Evolutionary conservation across 345 rosid genomes (phyloP).

Genomic region (Syzygium jambos): DNA sequence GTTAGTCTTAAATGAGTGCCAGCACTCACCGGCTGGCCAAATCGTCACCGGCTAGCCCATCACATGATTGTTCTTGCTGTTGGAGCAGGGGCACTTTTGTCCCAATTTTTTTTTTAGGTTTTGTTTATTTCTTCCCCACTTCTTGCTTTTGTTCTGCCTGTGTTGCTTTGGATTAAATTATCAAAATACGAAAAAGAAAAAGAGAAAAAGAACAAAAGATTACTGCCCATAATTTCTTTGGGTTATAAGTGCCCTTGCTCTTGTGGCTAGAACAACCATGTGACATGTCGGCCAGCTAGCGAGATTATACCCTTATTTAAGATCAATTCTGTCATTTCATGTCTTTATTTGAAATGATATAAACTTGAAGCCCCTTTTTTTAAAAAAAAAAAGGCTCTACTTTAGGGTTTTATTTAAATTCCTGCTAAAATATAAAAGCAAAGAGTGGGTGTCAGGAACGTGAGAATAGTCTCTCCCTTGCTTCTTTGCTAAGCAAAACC

Average conservation of each 20-base stretch:
- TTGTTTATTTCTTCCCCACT: no score
- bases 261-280: neutral
- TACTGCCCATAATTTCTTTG: neutral
- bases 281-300: accelerated
- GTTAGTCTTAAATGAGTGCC: no score
- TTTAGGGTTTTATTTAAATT: neutral
- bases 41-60: no score
- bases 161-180: no score
- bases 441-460: neutral
- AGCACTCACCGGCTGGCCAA: neutral
- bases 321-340: neutral
- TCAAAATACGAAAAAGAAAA: no score
- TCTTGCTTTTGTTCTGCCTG: no score
- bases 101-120: neutral
- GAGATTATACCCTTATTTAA: neutral
- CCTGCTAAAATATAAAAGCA: neutral
- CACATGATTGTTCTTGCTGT: neutral
- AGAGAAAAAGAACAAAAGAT: no score
- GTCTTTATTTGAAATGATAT: neutral
- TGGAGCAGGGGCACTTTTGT: neutral
- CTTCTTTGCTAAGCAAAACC: neutral
- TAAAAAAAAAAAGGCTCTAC: no score
- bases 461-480: neutral
- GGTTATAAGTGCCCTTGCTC: neutral
- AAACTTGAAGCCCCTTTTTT: neutral